Base-by-base conservation (phyloP, 345 rosid genomes). In the Eucalyptus shirleyi region DNA sequence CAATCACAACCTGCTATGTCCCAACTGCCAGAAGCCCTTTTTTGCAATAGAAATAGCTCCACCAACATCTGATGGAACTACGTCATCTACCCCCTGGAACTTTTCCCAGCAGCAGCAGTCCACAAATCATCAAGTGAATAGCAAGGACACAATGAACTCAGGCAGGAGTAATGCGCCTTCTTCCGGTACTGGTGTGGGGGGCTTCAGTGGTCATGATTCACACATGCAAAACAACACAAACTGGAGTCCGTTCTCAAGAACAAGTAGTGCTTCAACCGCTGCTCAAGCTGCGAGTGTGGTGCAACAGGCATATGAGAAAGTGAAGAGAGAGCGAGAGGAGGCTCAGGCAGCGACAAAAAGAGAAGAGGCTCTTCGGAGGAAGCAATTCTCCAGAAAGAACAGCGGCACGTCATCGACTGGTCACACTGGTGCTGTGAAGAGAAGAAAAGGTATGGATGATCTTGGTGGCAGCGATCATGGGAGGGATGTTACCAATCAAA, bases 1-100 rank as follows among this genome's bases (percentile, higher is more conserved):
- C 19, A 91, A 92, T 88, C 90, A 90, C 88, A 92, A 92, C 86
- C 94, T 93, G 59, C 72, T 92, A 53, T 93, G 95, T 83, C 95
- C 91, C 15, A 91, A 91, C 85, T 93, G 95, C 88, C 92, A 89
- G 21, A 90, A 91, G 87, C 92, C 94, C 53, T 93, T 93, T 89
- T 87, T 90, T 55, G 95, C 94, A 47, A 89, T 87, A 80, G 94
- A 93, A 87, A 90, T 88, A 88, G 89, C 91, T n/a, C 93, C 95
- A 6, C 93, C 93, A 50, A 16, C 88, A 51, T 86, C 93, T 37
- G 92, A 90, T 80, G 67, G 90, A 60, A 47, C 60, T 50, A 88
- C 60, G 81, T 77, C 91, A 21, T 47, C 95, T 42, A 82, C 88
- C 15, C 62, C 80, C 72, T 92, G 92, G 91, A 88, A 86, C 50